phyloP scores from a whole-genome alignment of 257 asterid genomes.

The Rehmannia glutinosa region DNA sequence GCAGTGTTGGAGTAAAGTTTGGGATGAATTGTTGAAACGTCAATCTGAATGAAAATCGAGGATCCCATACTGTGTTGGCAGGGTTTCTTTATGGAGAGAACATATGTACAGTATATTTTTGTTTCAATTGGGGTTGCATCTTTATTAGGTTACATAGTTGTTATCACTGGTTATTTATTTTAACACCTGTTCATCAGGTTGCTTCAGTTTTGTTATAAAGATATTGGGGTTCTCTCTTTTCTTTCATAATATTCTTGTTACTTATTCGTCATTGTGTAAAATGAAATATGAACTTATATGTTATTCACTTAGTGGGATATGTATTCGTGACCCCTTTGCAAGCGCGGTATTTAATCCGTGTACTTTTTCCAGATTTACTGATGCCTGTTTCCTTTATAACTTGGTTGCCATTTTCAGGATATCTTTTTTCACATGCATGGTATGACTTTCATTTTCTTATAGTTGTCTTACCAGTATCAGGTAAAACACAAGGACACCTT shows the following conservation, averaged over 20 bases:
- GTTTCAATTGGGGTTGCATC: conserved; percentile 14
- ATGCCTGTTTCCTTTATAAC: too few relatives aligned
- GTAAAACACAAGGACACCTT: too few relatives aligned
- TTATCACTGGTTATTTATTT: conserved; percentile 16
- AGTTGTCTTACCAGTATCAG: too few relatives aligned
- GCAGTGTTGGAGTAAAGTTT: conserved; percentile 48
- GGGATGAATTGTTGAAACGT: neutral
- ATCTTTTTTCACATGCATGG: too few relatives aligned
- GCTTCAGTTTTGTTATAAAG: conserved; percentile 30
- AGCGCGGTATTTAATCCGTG: neutral
- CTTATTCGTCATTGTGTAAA: conserved; percentile 19
- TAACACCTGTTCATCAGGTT: conserved; percentile 20
- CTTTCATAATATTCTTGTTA: conserved; percentile 13
- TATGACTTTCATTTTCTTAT: too few relatives aligned
- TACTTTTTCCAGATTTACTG: too few relatives aligned
- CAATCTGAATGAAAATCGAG: neutral
- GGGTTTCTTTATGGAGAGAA: conserved; percentile 10
- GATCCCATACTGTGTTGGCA: neutral
- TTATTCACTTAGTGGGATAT: neutral
- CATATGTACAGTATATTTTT: conserved; percentile 29
- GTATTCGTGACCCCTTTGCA: neutral
- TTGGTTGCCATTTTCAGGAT: too few relatives aligned
- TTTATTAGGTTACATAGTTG: conserved; percentile 4
- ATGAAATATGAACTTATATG: conserved; percentile 2
- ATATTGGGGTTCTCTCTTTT: conserved; percentile 13